Conservation (phyloP, 2,329 filamentous ascomycete species). For the Aureobasidium zeae region DNA sequence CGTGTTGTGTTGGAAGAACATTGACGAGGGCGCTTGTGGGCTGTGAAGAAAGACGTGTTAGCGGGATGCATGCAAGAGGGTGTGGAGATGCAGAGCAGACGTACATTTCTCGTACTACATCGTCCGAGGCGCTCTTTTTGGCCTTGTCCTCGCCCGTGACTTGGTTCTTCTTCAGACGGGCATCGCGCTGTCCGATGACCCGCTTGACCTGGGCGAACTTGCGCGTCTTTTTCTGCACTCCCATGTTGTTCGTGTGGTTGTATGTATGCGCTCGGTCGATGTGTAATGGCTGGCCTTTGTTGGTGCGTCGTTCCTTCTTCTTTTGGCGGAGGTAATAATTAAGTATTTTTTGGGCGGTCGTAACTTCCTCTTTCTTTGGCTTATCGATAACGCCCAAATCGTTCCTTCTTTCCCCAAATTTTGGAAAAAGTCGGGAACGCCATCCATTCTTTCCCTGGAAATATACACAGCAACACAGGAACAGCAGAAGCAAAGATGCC, state of each 20-base stretch:
- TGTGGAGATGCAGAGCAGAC: conserved; percentile 19
- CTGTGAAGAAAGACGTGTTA: no score
- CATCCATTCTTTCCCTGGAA: no score
- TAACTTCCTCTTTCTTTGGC: no score
- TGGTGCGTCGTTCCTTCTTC: neutral
- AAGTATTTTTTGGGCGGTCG: no score
- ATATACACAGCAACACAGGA: conserved; percentile 4
- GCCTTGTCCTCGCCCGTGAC: conserved; percentile 52
- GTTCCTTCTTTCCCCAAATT: no score
- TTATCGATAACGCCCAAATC: conserved; percentile 5
- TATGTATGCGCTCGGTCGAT: neutral
- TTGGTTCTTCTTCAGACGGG: conserved; percentile 72
- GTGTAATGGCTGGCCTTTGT: neutral
- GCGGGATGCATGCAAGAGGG: no score
- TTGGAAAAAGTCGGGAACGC: no score
- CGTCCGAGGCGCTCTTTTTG: conserved; percentile 48
- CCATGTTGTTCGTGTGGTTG: conserved; percentile 50
- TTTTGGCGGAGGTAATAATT: neutral
- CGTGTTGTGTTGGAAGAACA: conserved; percentile 86
- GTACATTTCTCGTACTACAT: conserved; percentile 65
- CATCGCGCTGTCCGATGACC: conserved; percentile 72
- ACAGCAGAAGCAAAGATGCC: no score
- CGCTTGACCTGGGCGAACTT: conserved; percentile 84
- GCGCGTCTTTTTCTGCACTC: conserved; percentile 78
- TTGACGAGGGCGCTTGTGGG: conserved; percentile 37